These are phyloP conservation scores for bread wheat (Triticum aestivum) DNA, from an alignment of 176 grass and related monocot genomes.

Conservation along the genomic window IWGSC_CS_RefSeq_v2.1 NC_057806.1:402417121-402417620, in stretches of 20 bases:
- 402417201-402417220: constrained; percentile 9
- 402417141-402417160: constrained; percentile 20
- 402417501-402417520: constrained; percentile 64
- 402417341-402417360: constrained; percentile 3
- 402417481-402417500: constrained; percentile 63
- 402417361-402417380: constrained; percentile 11
- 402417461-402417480: constrained; percentile 67
- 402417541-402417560: constrained; percentile 56
- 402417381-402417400: not conserved
- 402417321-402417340: not conserved
- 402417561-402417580: constrained; percentile 29
- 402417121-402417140: constrained; percentile 2
- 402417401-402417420: constrained; percentile 19
- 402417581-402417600: constrained; percentile 29
- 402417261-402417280: not conserved
- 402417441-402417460: constrained; percentile 54
- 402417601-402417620: constrained; percentile 57
- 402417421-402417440: constrained; percentile 27
- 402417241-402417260: constrained; percentile 6
- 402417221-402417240: not conserved
- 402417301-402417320: constrained; percentile 2
- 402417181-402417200: not conserved
- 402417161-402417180: not conserved
- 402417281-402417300: constrained; percentile 19
- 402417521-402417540: constrained; percentile 58